Conservation (phyloP, 2,329 filamentous ascomycete genomes). For the Trichophyton simii region DNA sequence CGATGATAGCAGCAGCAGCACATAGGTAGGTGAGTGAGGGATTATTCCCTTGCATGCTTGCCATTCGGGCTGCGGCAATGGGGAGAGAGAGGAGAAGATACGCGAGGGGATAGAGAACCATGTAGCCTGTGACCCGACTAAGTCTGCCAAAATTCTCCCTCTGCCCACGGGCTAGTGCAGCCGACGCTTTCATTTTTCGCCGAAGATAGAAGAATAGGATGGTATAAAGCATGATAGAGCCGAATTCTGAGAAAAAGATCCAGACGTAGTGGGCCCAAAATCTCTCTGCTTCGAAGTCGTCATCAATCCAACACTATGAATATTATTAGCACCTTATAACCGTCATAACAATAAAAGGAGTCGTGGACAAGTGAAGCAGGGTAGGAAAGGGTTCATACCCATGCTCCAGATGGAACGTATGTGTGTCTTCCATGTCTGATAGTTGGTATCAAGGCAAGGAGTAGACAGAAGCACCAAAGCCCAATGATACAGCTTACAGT, state of each 20-base stretch:
- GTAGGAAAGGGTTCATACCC: conserved; percentile 27
- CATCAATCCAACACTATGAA: conserved; percentile 39
- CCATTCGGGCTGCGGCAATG: conserved; percentile 40
- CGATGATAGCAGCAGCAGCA: conserved; percentile 44
- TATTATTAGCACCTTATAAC: background rate
- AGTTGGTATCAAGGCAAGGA: conserved; percentile 38
- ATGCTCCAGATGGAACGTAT: conserved; percentile 39
- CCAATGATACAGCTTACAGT: conserved; percentile 34
- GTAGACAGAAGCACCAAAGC: conserved; percentile 36
- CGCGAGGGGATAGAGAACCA: conserved; percentile 36
- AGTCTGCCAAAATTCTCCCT: conserved; percentile 28
- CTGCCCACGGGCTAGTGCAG: conserved; percentile 26
- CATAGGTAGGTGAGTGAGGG: conserved; percentile 36
- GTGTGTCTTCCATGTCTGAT: conserved; percentile 30
- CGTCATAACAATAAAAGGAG: background rate
- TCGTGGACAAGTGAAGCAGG: background rate
- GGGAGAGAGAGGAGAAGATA: conserved; percentile 55
- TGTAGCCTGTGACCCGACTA: conserved; percentile 34
- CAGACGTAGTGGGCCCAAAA: conserved; percentile 43
- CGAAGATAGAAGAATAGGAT: conserved; percentile 39
- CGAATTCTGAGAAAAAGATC: conserved; percentile 43
- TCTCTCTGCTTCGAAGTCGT: conserved; percentile 32
- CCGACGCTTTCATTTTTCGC: conserved; percentile 30
- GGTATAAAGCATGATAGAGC: conserved; percentile 38
- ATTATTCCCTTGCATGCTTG: conserved; percentile 23